Percentiles rank a stretch among this genome's conserved stretches.
Evolutionary conservation across 306 rosid genomes (phyloP).

Genomic region (Oxytropis ochrocephala): DNA sequence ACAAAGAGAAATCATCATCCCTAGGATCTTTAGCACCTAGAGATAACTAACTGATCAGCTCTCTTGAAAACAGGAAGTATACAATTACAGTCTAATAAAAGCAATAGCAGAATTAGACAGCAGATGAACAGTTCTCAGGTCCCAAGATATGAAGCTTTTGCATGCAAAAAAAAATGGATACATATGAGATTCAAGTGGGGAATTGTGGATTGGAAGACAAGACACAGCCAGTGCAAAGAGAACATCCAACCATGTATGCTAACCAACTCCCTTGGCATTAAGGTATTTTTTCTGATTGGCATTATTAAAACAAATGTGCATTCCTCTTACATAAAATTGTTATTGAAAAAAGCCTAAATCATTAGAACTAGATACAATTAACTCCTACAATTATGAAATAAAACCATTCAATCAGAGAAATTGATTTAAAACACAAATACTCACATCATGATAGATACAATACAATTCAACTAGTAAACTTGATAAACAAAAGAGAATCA

Average conservation of each 20-base stretch:
- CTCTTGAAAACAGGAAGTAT: not conserved
- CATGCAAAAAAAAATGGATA: not conserved
- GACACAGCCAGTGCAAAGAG: too few species aligned
- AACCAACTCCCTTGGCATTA: too few species aligned
- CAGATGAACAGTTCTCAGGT: not conserved
- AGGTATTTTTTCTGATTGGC: not conserved
- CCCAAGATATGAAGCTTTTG: not conserved
- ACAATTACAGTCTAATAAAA: conserved; percentile 6
- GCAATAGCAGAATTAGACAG: not conserved
- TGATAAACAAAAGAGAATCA: not conserved
- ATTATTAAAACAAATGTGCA: not conserved
- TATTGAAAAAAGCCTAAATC: not conserved
- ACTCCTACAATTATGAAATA: not conserved
- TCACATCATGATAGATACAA: not conserved
- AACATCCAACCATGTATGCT: too few species aligned
- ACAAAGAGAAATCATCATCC: not conserved
- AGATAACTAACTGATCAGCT: not conserved
- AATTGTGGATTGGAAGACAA: too few species aligned
- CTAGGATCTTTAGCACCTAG: not conserved
- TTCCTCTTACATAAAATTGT: not conserved
- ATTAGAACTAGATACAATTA: not conserved
- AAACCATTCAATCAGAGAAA: not conserved
- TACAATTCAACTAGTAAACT: not conserved
- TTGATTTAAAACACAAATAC: not conserved
- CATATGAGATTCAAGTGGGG: not conserved